Base-by-base conservation (phyloP, 2,329 filamentous ascomycete species). In the Didymella exigua region DNA sequence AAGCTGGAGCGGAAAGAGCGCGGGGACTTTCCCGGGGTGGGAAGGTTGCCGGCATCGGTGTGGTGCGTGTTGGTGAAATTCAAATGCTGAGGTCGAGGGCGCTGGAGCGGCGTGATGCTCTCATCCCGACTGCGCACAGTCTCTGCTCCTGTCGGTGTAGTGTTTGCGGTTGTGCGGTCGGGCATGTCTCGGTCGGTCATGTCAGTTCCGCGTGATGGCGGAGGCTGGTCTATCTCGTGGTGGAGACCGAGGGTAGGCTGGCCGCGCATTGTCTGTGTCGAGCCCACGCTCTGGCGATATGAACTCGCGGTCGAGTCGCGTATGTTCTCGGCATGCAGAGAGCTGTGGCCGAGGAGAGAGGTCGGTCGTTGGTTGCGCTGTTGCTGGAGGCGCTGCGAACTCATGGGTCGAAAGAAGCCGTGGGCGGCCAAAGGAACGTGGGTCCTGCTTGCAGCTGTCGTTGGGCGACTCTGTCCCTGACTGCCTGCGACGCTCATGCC, bases 331-430 rank as follows among this genome's bases (percentile, higher is more conserved):
- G 66, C 60, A 49, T 72, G 71, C 30, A 75, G 61, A 24, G 71
- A 71, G 46, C 60, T 59, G 21, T 70, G 70, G 46, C 70, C 74
- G 36, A 74, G 68, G 16, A 73, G 58, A 21, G 72, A 75, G 24
- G 69, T 76, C 31, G 80, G 82, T 41, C 80, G 79, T 63, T 81
- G 85, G 60, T 88, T 87, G 73, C 93, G 84, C 76, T 98, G 95
- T 49, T 92, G 92, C 77, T 98, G 93, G 45, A 98, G 81, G 73
- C 91, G 89, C 74, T 96, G 92, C 21, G 93, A 96, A 77, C 93
- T 98, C 91, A 99, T 96, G 33, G 95, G 95, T 19, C 89, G 89
- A 72, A 96, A 96, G 78, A 99, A 98, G 49, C 91, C 93, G 69
- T 93, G 89, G 14, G 91, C 92, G 2, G 91, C 89, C 48, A 99